Conservation (phyloP, 768 basidiomycete species). For the Termitomyces heimii region DNA sequence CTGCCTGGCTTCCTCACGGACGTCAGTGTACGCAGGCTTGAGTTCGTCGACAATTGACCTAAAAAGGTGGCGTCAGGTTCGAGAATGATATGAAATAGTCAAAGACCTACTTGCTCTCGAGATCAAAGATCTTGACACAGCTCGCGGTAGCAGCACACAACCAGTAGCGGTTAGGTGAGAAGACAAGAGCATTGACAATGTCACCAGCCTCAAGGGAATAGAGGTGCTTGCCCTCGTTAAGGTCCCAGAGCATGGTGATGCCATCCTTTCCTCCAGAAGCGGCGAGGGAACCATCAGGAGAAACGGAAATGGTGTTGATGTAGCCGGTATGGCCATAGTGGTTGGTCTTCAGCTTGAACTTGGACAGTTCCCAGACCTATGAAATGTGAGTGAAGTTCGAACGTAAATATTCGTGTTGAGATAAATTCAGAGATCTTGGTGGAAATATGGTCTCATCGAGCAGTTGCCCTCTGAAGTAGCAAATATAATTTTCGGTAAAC, state of each 20-base stretch:
- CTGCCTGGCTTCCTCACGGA: constrained; percentile 62
- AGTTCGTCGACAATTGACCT: constrained; percentile 99
- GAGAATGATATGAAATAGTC: not conserved
- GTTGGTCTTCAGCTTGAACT: constrained; percentile 99
- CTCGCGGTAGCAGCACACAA: constrained; percentile 96
- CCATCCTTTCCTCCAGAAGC: constrained; percentile 99
- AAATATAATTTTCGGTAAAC: constrained; percentile 52
- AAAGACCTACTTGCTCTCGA: constrained; percentile 90
- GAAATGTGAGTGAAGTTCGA: constrained; percentile 7
- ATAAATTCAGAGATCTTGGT: constrained; percentile 70
- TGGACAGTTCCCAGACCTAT: constrained; percentile 99
- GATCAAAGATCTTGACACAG: constrained; percentile 98
- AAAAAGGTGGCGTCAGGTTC: constrained; percentile 1
- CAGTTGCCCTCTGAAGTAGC: constrained; percentile 77
- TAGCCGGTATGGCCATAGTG: constrained; percentile 99
- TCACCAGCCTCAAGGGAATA: constrained; percentile 99
- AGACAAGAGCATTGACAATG: constrained; percentile 97
- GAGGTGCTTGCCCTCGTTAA: constrained; percentile 99
- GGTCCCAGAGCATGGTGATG: constrained; percentile 99
- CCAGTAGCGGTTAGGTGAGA: constrained; percentile 99
- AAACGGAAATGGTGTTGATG: constrained; percentile 98
- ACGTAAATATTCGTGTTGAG: constrained; percentile 27
- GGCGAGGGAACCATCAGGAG: constrained; percentile 97
- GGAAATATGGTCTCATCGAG: constrained; percentile 71
- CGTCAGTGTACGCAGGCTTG: constrained; percentile 88